Conservation (phyloP, 176 grass and related monocot species). For the Aechmea fasciata region DNA sequence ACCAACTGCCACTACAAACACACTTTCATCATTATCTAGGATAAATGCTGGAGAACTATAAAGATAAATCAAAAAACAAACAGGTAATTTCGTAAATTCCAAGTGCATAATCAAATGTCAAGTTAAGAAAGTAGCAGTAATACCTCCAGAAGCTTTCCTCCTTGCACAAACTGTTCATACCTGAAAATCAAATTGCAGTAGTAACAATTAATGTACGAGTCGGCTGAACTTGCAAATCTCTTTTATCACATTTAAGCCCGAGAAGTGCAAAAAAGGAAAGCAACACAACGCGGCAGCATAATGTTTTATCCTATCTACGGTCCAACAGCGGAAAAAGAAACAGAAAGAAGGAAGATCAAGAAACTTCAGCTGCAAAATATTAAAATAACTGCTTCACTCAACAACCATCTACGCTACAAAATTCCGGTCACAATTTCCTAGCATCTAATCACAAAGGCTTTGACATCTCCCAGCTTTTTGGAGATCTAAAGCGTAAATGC, state of each 20-base stretch:
- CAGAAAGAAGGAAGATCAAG: too few species aligned
- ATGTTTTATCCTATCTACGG: neutral
- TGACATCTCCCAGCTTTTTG: too few species aligned
- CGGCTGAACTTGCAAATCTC: neutral
- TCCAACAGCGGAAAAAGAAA: neutral
- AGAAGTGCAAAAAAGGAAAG: neutral
- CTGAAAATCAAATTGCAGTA: slow-evolving; percentile 34
- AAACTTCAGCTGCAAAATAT: too few species aligned
- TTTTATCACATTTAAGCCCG: neutral
- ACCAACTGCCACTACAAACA: too few species aligned
- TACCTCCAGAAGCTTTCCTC: slow-evolving; percentile 92
- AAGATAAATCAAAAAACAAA: too few species aligned
- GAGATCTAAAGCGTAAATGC: too few species aligned
- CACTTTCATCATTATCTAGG: too few species aligned
- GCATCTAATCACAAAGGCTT: too few species aligned
- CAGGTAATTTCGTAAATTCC: neutral
- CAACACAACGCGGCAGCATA: neutral
- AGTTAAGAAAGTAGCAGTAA: slow-evolving; percentile 4
- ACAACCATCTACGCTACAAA: too few species aligned
- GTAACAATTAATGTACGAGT: slow-evolving; percentile 1
- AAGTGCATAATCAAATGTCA: neutral
- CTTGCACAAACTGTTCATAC: slow-evolving; percentile 86
- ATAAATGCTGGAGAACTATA: too few species aligned
- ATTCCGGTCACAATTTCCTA: too few species aligned
- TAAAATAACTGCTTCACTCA: too few species aligned